Evolutionary conservation across 371 early-diverging fungal genomes (phyloP).

Genomic region (Entomophthora muscae): DNA sequence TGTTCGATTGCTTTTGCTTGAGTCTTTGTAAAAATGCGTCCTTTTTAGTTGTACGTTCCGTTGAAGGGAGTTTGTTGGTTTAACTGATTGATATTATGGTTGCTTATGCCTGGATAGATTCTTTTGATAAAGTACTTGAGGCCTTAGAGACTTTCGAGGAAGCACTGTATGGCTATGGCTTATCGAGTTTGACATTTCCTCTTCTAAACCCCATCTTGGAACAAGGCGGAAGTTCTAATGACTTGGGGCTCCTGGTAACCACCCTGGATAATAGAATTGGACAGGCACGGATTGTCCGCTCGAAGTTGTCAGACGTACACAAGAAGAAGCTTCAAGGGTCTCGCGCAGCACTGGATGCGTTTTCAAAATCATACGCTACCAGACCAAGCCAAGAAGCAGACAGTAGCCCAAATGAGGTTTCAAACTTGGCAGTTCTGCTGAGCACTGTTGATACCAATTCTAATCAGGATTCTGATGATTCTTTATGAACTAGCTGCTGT

Average conservation of each 20-base stretch:
- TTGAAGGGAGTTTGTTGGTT: too few relatives aligned
- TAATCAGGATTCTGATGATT: neutral
- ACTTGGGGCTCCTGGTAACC: neutral
- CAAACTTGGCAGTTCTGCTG: neutral
- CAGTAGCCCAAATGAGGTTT: neutral
- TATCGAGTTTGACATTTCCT: neutral
- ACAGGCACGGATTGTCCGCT: neutral
- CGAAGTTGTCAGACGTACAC: neutral
- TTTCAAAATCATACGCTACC: neutral
- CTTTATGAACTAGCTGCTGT: neutral
- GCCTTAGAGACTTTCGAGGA: neutral
- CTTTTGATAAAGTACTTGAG: neutral
- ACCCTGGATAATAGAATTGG: neutral
- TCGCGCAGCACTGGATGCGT: neutral
- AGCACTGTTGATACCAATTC: neutral
- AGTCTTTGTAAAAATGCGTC: too few relatives aligned
- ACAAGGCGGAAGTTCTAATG: neutral
- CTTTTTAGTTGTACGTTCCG: too few relatives aligned
- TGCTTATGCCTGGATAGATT: neutral
- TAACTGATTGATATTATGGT: neutral
- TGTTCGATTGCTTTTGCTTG: too few relatives aligned
- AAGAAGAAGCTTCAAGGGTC: neutral
- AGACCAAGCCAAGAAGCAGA: neutral
- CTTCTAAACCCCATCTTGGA: neutral
- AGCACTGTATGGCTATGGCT: neutral